phyloP scores from a whole-genome alignment of 306 rosid genomes.

The Prunus padus region DNA sequence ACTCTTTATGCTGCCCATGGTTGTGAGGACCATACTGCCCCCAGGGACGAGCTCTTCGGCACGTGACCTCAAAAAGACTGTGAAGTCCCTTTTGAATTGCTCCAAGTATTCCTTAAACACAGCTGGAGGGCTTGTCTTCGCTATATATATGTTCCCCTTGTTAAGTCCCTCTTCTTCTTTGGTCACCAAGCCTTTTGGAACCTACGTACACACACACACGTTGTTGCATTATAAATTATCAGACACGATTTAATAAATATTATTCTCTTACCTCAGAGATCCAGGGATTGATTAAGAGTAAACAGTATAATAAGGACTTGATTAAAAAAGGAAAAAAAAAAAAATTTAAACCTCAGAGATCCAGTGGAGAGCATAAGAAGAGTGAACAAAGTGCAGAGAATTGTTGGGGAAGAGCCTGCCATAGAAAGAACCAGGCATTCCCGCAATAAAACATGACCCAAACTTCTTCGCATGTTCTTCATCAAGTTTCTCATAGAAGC shows the following conservation, averaged over 20 bases:
- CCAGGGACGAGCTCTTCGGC: conserved; percentile 27
- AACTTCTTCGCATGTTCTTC: background rate
- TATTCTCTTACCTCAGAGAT: too few species aligned
- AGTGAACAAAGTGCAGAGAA: conserved; percentile 41
- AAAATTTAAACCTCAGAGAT: conserved; percentile 43
- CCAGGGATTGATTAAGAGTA: too few species aligned
- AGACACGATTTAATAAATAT: too few species aligned
- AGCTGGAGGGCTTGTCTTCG: conserved; percentile 21
- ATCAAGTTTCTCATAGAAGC: conserved; percentile 19
- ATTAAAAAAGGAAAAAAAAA: background rate
- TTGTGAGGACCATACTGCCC: conserved; percentile 42
- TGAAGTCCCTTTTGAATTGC: conserved; percentile 41
- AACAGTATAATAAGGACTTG: too few species aligned
- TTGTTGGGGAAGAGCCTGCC: conserved; percentile 46
- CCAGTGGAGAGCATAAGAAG: conserved; percentile 41
- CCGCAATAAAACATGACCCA: conserved; percentile 38
- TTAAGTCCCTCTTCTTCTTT: conserved; percentile 10
- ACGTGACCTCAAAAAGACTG: conserved; percentile 33
- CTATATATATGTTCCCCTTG: conserved; percentile 21
- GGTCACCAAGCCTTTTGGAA: conserved; percentile 20
- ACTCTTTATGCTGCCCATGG: conserved; percentile 22
- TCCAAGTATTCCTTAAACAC: conserved; percentile 21
- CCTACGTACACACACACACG: too few species aligned
- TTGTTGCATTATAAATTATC: too few species aligned
- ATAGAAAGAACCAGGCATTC: conserved; percentile 51